Evolutionary conservation across 1,139 yeast genomes (phyloP), one percentile per base, ranked within the genome.

Genomic region (Pichia sp.): DNA sequence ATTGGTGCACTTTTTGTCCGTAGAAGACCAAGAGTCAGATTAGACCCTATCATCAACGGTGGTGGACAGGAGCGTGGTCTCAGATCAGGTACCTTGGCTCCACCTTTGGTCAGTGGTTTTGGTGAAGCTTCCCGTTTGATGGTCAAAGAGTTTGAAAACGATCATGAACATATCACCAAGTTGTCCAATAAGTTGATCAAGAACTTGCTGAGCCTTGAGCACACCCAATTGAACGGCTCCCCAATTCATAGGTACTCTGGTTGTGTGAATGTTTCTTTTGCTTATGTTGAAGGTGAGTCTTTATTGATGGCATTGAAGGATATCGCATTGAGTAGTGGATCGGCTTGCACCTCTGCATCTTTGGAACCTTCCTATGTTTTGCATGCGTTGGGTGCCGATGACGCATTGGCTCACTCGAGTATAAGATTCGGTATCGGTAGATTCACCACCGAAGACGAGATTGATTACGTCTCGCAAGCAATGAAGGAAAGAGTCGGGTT

Each of bases 31-130:
- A 85, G 99, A 75, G 99, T 95, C 53, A 86, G 99, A 80, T 72
- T 93, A 62, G 97, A 92, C 62, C 97, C 99, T 40, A 77, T 93
- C 57, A 87, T 93, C 63, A 87, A 91, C 59, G 99, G 99, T 64
- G 99, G 99, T 72, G 99, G 99, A 54, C 99, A 93, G 75, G 99
- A 93, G 75, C 86, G 99, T 75, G 99, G 99, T 59, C 78, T 93
- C 66, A 82, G 99, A 73, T 88, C 96, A 8, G 99, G 99, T 60
- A 93, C 99, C 38, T 79, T 93, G 68, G 93, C 99, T 3, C 96
- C 99, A 20, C 96, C 99, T 34, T 79, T 92, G 65, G 89, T 93
- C 49, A 87, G 92, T 17, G 99, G 99, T 0, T 90, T 93, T 68
- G 99, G 99, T 60, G 98, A 93, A 73, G 99, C 99, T 34, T 95